Evolutionary conservation across 2,329 filamentous ascomycete species (phyloP).

Genomic region (Diaporthe australafricana): DNA sequence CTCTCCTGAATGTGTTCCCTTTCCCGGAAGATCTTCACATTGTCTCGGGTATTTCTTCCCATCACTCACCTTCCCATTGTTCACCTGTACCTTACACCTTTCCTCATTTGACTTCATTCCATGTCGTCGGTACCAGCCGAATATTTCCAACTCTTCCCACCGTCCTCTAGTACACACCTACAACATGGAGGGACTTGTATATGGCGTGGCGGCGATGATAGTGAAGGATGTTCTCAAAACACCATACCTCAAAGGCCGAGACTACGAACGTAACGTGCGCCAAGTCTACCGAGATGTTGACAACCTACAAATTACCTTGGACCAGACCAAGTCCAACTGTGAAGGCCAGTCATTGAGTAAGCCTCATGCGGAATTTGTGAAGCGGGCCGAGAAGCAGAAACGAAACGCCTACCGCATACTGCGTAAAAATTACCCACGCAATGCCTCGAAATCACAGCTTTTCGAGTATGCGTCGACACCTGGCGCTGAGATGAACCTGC

Average conservation of each 20-base stretch:
- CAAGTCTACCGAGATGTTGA: slow-evolving; percentile 31
- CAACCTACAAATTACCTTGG: slow-evolving; percentile 28
- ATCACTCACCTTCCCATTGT: neutral
- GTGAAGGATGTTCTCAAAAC: slow-evolving; percentile 30
- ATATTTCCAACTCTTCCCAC: neutral
- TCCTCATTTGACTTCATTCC: neutral
- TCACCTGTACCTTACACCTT: neutral
- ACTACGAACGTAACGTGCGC: slow-evolving; percentile 33
- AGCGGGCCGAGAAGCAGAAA: slow-evolving; percentile 14
- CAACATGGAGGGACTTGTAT: slow-evolving; percentile 28
- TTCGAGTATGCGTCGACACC: slow-evolving; percentile 23
- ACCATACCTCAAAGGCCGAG: slow-evolving; percentile 24
- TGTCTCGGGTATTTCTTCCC: neutral
- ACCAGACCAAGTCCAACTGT: slow-evolving; percentile 30
- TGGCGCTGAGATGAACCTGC: slow-evolving; percentile 26
- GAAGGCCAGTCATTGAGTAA: slow-evolving; percentile 4
- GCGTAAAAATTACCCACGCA: slow-evolving; percentile 9
- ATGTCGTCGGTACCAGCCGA: neutral
- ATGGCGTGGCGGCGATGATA: slow-evolving; percentile 29
- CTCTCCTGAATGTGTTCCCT: neutral
- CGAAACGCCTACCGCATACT: neutral
- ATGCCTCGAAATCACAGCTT: neutral
- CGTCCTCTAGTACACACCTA: neutral
- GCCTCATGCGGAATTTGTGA: neutral
- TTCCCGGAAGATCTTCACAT: neutral